A percentile compares a stretch with the other conserved stretches of the same genome.
phyloP scores from a whole-genome alignment of 768 basidiomycete species.

The Baorangia bicolor region DNA sequence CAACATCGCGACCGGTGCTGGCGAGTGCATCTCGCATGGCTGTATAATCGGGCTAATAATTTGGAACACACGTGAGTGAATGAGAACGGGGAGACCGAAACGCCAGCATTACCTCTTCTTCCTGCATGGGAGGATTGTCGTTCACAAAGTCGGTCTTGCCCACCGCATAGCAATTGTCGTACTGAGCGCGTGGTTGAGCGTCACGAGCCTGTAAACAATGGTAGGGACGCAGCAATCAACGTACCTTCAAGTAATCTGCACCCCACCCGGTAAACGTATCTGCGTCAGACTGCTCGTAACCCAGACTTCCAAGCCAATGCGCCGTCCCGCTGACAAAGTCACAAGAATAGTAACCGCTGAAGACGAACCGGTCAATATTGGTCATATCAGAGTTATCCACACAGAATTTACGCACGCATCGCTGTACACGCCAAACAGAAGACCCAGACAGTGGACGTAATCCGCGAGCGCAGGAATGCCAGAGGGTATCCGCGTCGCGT shows the following conservation, averaged over 20 bases:
- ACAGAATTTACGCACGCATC: conserved; percentile 9
- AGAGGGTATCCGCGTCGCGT: conserved; percentile 7
- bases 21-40: too few species aligned
- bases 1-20: too few species aligned
- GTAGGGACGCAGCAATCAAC: neutral
- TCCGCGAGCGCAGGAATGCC: conserved; percentile 11
- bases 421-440: conserved; percentile 9
- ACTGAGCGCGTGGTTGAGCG: neutral
- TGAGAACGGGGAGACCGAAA: neutral
- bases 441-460: conserved; percentile 9
- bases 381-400: too few species aligned
- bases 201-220: neutral
- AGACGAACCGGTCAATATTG: neutral
- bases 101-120: conserved; percentile 1
- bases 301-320: conserved; percentile 8
- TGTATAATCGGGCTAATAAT: neutral
- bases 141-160: conserved; percentile 3
- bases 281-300: conserved; percentile 9
- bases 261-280: conserved; percentile 5
- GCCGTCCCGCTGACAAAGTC: neutral
- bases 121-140: neutral
- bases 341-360: conserved; percentile 12
- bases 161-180: conserved; percentile 14
- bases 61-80: neutral
- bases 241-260: conserved; percentile 15